Percentiles rank a stretch among this genome's conserved stretches.
phyloP scores from a whole-genome alignment of 1,284 basidiomycete genomes.

The Apiotrichum veenhuisii region DNA sequence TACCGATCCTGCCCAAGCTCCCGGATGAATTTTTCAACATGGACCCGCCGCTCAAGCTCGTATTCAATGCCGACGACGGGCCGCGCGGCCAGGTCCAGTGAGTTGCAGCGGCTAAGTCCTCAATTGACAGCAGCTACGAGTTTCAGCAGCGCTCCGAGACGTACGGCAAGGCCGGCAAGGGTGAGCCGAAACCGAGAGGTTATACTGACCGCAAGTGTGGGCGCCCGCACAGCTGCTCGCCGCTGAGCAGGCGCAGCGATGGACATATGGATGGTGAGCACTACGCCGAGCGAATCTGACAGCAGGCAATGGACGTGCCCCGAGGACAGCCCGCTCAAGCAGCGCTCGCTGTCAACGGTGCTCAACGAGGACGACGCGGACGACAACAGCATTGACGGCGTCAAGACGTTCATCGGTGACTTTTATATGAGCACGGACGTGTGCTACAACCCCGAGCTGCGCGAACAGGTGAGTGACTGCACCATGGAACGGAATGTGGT shows the following conservation, averaged over 20 bases:
- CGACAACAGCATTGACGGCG: not conserved
- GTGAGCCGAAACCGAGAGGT: conserved; percentile 10
- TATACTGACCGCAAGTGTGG: conserved; percentile 23
- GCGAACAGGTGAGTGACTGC: conserved; percentile 29
- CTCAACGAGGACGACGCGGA: conserved; percentile 28
- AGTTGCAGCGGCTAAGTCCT: not conserved
- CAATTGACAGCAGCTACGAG: conserved; percentile 3
- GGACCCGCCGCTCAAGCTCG: conserved; percentile 32
- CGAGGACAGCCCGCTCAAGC: conserved; percentile 30
- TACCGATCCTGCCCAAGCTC: conserved; percentile 33
- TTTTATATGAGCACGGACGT: conserved; percentile 32
- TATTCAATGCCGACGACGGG: conserved; percentile 36
- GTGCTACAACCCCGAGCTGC: conserved; percentile 40
- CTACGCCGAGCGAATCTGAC: not conserved
- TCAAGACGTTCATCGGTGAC: conserved; percentile 39
- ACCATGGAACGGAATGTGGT: no score
- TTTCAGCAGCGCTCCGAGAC: conserved; percentile 30
- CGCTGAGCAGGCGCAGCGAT: conserved; percentile 32
- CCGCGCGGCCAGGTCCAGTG: conserved; percentile 31
- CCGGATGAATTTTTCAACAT: conserved; percentile 31
- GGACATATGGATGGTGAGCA: conserved; percentile 32
- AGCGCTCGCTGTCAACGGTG: conserved; percentile 25
- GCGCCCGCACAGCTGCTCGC: conserved; percentile 26
- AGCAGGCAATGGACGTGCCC: conserved; percentile 36
- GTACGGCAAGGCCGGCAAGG: conserved; percentile 25